Conservation (phyloP, 306 rosid species). For the Neltuma alba region DNA sequence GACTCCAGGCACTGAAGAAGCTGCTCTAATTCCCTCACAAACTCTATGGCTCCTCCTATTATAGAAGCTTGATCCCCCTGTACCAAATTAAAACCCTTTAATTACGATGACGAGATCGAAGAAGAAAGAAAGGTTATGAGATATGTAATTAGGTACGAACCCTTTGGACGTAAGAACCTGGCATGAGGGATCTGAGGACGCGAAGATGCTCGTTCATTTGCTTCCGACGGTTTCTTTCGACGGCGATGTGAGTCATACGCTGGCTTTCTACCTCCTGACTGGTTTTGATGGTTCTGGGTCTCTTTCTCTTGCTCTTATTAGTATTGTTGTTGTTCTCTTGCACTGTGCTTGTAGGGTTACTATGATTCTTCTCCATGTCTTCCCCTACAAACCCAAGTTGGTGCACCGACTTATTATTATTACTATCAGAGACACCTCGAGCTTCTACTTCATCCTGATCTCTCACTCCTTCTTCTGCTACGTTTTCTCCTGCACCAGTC, state of each 20-base stretch:
- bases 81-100: neutral
- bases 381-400: neutral
- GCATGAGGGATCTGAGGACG: conserved; percentile 92
- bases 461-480: neutral
- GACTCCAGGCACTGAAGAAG: conserved; percentile 95
- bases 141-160: conserved; percentile 41
- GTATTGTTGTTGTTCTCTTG: conserved; percentile 43
- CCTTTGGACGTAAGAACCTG: conserved; percentile 95
- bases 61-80: conserved; percentile 99
- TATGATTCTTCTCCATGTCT: conserved; percentile 38
- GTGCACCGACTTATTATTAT: neutral
- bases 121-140: neutral
- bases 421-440: neutral
- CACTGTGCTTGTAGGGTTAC: conserved; percentile 28
- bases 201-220: conserved; percentile 99
- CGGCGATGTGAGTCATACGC: conserved; percentile 93
- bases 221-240: conserved; percentile 87
- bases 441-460: neutral
- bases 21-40: conserved; percentile 92
- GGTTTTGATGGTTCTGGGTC: conserved; percentile 72
- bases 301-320: conserved; percentile 73
- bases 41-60: conserved; percentile 97
- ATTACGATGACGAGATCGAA: neutral
- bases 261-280: conserved; percentile 94
- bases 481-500: neutral